Evolutionary conservation across 805 yeast genomes (phyloP).

Genomic region (Starmerella apis): DNA sequence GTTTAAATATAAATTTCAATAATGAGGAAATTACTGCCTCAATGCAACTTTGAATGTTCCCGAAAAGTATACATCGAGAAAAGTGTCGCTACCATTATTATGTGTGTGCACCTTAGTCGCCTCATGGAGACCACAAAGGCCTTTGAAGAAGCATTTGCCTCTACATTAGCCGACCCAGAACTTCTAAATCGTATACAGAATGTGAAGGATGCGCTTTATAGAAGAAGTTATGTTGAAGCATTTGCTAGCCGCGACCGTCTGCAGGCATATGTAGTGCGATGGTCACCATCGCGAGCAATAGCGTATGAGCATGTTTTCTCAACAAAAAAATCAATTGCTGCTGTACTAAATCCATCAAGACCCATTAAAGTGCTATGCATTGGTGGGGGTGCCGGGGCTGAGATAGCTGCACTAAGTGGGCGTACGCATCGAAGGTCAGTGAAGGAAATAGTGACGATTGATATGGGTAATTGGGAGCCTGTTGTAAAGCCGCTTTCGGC

Average conservation of each 20-base stretch:
- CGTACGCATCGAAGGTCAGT: constrained; percentile 28
- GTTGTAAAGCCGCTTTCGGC: constrained; percentile 41
- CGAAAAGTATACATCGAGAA: too few species aligned
- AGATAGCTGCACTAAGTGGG: constrained; percentile 44
- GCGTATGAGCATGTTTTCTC: constrained; percentile 59
- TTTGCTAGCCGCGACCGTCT: constrained; percentile 54
- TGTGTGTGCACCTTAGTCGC: constrained; percentile 4
- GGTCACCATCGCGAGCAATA: constrained; percentile 78
- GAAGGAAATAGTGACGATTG: constrained; percentile 45
- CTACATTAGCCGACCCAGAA: constrained; percentile 21
- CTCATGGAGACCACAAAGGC: constrained; percentile 25
- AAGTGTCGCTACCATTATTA: background rate
- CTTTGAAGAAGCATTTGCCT: constrained; percentile 25
- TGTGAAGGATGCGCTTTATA: constrained; percentile 59
- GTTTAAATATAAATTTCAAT: too few species aligned
- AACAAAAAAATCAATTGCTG: constrained; percentile 37
- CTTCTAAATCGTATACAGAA: constrained; percentile 45
- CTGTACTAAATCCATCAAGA: constrained; percentile 21
- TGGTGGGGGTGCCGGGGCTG: constrained; percentile 91
- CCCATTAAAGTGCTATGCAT: constrained; percentile 44
- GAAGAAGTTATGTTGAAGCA: constrained; percentile 61
- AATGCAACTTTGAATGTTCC: background rate
- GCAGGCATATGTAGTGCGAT: constrained; percentile 67
- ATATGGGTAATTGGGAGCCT: constrained; percentile 66
- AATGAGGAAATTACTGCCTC: background rate